These are phyloP conservation scores for Pterocarpus santalinus DNA, from an alignment of 306 rosid species.

Conservation along the genomic window DNA sequence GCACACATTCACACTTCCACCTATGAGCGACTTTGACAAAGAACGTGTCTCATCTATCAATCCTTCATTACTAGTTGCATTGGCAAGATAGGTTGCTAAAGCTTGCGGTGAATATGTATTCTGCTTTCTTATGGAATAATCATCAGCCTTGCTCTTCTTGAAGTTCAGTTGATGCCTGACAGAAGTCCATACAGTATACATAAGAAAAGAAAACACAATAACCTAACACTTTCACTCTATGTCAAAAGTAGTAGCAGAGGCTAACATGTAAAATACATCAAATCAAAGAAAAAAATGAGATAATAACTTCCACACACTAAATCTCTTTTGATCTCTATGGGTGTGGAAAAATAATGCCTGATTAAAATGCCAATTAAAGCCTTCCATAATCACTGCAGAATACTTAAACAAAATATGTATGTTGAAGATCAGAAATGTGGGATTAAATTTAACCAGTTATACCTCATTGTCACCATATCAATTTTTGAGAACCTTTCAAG, in stretches of 20 bases:
- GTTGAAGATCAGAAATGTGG: conserved; percentile 11
- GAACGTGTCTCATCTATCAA: conserved; percentile 68
- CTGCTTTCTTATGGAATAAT: conserved; percentile 58
- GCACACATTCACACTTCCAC: conserved; percentile 84
- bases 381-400: conserved; percentile 16
- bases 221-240: conserved; percentile 16
- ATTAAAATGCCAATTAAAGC: conserved; percentile 29
- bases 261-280: conserved; percentile 12
- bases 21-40: conserved; percentile 81
- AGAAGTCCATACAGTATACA: conserved; percentile 39
- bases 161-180: conserved; percentile 81
- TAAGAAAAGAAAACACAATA: conserved; percentile 27
- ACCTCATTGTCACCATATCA: conserved; percentile 80
- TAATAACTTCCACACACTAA: conserved; percentile 15
- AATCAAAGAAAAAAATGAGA: background rate
- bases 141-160: conserved; percentile 73
- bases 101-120: conserved; percentile 52
- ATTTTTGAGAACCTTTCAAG: conserved; percentile 83
- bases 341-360: background rate
- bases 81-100: conserved; percentile 57
- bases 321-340: background rate
- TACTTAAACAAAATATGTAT: background rate
- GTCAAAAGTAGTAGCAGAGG: conserved; percentile 11
- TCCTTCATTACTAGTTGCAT: conserved; percentile 62
- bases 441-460: conserved; percentile 41